These are phyloP conservation scores for Blastomyces silverae DNA, from an alignment of 2,329 filamentous ascomycete genomes.

Conservation along the genomic window DNA sequence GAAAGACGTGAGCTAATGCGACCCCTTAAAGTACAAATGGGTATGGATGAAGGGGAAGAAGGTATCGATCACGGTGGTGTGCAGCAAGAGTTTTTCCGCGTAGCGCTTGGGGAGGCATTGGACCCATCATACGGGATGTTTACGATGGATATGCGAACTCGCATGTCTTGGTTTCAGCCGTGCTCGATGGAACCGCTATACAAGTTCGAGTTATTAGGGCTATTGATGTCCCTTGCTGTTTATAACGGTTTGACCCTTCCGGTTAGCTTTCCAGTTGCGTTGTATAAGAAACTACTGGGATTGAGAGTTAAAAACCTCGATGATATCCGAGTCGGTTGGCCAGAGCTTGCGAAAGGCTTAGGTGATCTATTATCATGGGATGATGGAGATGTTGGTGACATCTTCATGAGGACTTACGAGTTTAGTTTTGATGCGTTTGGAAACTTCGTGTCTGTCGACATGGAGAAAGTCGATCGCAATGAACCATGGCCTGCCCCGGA, in stretches of 20 bases:
- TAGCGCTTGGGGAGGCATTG: conserved; percentile 73
- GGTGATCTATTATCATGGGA: conserved; percentile 68
- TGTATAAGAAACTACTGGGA: conserved; percentile 74
- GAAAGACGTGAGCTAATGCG: conserved; percentile 74
- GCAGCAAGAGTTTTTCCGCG: conserved; percentile 89
- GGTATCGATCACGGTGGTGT: conserved; percentile 92
- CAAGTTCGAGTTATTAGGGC: conserved; percentile 82
- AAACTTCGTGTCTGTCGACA: conserved; percentile 48
- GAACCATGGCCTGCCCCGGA: conserved; percentile 31
- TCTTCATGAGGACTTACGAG: conserved; percentile 78
- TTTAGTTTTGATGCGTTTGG: conserved; percentile 64
- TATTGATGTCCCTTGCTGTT: conserved; percentile 80
- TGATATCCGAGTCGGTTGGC: conserved; percentile 83
- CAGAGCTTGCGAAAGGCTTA: conserved; percentile 68
- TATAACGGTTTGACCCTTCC: conserved; percentile 92
- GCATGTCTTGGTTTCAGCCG: conserved; percentile 82
- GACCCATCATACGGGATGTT: conserved; percentile 72
- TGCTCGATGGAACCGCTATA: conserved; percentile 74
- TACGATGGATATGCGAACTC: conserved; percentile 65
- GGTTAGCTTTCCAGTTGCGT: conserved; percentile 74
- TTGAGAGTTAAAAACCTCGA: conserved; percentile 62
- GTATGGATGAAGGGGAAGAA: conserved; percentile 74
- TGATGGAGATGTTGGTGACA: conserved; percentile 70
- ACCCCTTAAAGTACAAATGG: conserved; percentile 81
- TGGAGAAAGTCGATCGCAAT: conserved; percentile 41